These are phyloP conservation scores for Entomortierella lignicola DNA, from an alignment of 192 early-diverging fungal genomes.

Conservation along the genomic window DNA sequence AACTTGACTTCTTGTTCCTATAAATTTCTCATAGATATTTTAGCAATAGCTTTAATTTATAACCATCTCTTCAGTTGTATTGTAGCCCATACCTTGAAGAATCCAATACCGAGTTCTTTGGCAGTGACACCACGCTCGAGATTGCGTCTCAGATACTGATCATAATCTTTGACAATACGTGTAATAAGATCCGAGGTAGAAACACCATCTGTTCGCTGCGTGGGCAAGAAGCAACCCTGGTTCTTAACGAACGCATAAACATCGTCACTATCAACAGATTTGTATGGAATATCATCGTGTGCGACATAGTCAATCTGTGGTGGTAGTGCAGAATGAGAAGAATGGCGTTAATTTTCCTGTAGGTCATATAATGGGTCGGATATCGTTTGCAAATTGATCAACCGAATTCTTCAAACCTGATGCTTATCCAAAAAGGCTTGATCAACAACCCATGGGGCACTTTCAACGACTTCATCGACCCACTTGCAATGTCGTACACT, in stretches of 20 bases:
- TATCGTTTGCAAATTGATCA: too few species aligned
- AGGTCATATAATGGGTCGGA: too few species aligned
- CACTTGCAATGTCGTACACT: constrained; percentile 85
- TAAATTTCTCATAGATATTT: not conserved
- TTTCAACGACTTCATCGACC: constrained; percentile 83
- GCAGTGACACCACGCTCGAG: constrained; percentile 85
- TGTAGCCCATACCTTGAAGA: constrained; percentile 69
- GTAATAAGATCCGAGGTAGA: constrained; percentile 88
- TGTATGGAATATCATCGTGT: constrained; percentile 84
- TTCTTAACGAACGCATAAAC: constrained; percentile 86
- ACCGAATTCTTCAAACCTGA: constrained; percentile 20
- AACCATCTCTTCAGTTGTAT: not conserved
- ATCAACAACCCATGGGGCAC: constrained; percentile 82
- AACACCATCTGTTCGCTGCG: constrained; percentile 83
- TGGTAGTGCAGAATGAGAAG: not conserved
- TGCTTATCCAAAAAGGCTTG: constrained; percentile 83
- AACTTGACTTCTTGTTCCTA: constrained; percentile 79
- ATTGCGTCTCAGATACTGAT: constrained; percentile 85
- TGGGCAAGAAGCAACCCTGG: constrained; percentile 73
- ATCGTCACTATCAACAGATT: constrained; percentile 75
- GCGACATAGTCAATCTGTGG: constrained; percentile 83
- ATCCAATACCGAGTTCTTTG: constrained; percentile 85
- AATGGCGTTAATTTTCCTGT: too few species aligned
- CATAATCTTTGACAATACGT: constrained; percentile 86
- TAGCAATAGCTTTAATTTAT: not conserved